These are phyloP conservation scores for Osmanthus fragrans DNA, from an alignment of 257 asterid species.

Conservation along the genomic window DNA sequence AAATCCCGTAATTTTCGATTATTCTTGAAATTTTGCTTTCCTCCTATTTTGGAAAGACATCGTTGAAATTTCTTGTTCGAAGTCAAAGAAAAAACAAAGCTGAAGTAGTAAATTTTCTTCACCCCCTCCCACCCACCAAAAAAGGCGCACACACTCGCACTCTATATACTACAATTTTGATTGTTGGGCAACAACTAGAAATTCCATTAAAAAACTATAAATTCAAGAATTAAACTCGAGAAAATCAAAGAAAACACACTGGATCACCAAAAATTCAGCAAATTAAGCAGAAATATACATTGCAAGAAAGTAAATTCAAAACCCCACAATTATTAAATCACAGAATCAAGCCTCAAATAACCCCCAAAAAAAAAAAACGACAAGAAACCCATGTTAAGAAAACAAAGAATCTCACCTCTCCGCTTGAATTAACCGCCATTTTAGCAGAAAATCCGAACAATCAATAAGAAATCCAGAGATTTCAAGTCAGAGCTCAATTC, in stretches of 20 bases:
- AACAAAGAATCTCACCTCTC: conserved; percentile 25
- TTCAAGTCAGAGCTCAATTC: conserved; percentile 4
- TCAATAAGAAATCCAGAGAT: neutral
- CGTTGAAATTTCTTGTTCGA: neutral
- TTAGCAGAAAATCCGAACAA: neutral
- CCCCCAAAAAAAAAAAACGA: neutral
- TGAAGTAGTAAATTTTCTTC: neutral
- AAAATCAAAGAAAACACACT: neutral
- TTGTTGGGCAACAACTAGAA: neutral
- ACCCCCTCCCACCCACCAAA: neutral
- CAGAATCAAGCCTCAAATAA: neutral
- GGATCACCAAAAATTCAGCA: neutral
- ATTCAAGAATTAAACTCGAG: neutral
- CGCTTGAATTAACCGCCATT: conserved; percentile 40
- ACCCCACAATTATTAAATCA: neutral
- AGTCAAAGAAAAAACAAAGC: neutral
- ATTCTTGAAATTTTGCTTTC: neutral
- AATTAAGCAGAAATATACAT: neutral
- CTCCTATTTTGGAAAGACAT: neutral
- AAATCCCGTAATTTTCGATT: neutral
- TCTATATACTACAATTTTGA: neutral
- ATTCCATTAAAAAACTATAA: neutral
- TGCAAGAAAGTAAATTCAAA: neutral
- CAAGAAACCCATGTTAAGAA: neutral
- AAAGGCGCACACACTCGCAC: neutral